Conservation (phyloP, 371 early-diverging fungal genomes). For the Phascolomyces articulosus region DNA sequence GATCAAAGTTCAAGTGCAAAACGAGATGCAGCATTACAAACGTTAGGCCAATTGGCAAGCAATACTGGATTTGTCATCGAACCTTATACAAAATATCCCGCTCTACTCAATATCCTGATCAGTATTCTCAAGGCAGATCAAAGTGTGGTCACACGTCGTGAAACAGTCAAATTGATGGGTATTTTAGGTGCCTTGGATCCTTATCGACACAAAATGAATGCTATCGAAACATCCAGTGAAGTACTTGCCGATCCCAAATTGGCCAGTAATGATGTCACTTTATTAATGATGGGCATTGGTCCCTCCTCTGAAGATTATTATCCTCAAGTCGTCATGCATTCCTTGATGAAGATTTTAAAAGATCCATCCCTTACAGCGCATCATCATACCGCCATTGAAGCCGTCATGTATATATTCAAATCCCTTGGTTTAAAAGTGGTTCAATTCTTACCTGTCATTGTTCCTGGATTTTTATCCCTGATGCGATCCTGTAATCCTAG, state of each 20-base stretch:
- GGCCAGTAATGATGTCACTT: conserved; percentile 64
- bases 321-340: conserved; percentile 85
- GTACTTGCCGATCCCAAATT: conserved; percentile 59
- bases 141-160: conserved; percentile 69
- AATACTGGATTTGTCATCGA: conserved; percentile 91
- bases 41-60: conserved; percentile 83
- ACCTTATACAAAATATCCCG: conserved; percentile 91
- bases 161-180: conserved; percentile 91
- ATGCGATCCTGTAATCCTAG: conserved; percentile 78
- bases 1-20: conserved; percentile 88
- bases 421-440: conserved; percentile 84
- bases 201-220: conserved; percentile 79
- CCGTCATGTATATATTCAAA: conserved; percentile 93
- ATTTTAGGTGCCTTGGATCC: conserved; percentile 97
- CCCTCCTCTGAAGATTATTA: conserved; percentile 87
- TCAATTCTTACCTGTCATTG: conserved; percentile 79
- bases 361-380: conserved; percentile 83
- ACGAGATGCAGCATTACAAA: conserved; percentile 87
- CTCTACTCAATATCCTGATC: conserved; percentile 79
- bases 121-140: conserved; percentile 87
- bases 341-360: conserved; percentile 88
- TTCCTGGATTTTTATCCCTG: conserved; percentile 69
- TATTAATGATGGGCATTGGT: conserved; percentile 74
- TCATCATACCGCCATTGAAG: conserved; percentile 90
- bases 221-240: conserved; percentile 60